Percentiles rank a stretch among this genome's conserved stretches.
phyloP scores from a whole-genome alignment of 495 filamentous ascomycete species.

The Talaromyces ruber region DNA sequence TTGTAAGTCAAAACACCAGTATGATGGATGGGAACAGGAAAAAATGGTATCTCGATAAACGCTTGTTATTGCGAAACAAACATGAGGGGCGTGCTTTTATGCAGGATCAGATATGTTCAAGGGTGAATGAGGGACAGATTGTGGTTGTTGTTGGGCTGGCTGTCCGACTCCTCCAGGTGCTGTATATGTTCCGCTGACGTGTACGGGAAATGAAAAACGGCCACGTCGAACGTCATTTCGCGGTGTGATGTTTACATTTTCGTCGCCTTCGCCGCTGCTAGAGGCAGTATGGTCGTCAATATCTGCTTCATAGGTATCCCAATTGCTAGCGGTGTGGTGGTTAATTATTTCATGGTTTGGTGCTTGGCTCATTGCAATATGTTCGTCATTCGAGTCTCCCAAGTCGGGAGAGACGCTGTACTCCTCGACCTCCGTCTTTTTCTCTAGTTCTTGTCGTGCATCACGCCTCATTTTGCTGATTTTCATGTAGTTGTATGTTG shows the following conservation, averaged over 20 bases:
- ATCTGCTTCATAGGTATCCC: background rate
- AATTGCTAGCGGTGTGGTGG: background rate
- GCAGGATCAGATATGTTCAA: background rate
- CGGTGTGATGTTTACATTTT: slow-evolving; percentile 22
- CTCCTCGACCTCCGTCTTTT: slow-evolving; percentile 1
- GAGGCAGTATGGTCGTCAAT: background rate
- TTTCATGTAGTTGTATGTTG: slow-evolving; percentile 90
- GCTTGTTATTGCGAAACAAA: background rate
- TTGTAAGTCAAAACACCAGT: background rate
- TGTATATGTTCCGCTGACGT: slow-evolving; percentile 20
- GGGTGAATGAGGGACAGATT: background rate
- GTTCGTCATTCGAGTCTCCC: background rate
- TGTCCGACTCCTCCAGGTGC: background rate
- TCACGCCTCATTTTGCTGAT: slow-evolving; percentile 79
- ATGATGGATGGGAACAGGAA: background rate
- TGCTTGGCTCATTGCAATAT: background rate
- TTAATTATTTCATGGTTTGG: background rate
- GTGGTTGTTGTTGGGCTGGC: background rate
- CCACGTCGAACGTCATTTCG: slow-evolving; percentile 14
- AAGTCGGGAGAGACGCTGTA: background rate
- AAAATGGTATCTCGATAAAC: background rate
- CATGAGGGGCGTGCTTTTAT: background rate
- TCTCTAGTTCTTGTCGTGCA: slow-evolving; percentile 22
- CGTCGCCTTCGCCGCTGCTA: slow-evolving; percentile 9
- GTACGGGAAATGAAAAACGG: slow-evolving; percentile 29